Conservation (phyloP, 2,329 filamentous ascomycete species). For the Exophiala dermatitidis region DNA sequence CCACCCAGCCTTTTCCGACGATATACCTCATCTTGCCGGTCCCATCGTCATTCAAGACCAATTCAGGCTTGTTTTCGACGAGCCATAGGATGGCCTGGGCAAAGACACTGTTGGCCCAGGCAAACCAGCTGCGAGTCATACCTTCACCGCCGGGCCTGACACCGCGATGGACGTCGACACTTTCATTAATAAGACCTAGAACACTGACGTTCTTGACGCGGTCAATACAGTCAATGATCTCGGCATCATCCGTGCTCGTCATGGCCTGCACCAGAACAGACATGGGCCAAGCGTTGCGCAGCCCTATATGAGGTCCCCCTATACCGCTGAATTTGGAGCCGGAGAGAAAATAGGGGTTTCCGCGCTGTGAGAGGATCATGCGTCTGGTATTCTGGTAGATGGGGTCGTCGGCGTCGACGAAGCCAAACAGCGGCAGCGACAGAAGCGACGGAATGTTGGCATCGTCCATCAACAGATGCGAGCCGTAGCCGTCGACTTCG, state of each 20-base stretch:
- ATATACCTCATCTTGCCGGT: constrained; percentile 41
- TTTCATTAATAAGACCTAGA: constrained; percentile 84
- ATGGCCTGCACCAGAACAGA: constrained; percentile 84
- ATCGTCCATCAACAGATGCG: constrained; percentile 57
- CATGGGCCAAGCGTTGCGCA: constrained; percentile 96
- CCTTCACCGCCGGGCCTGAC: constrained; percentile 36
- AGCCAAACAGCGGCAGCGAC: constrained; percentile 49
- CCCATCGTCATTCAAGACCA: constrained; percentile 64
- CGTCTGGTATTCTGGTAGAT: constrained; percentile 83
- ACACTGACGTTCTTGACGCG: constrained; percentile 67
- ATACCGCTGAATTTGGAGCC: constrained; percentile 78
- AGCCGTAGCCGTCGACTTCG: constrained; percentile 60
- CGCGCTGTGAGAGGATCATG: constrained; percentile 65
- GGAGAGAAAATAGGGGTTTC: constrained; percentile 82
- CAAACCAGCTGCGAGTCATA: constrained; percentile 92
- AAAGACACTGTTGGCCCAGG: constrained; percentile 96
- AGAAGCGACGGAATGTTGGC: constrained; percentile 59
- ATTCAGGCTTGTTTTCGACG: constrained; percentile 76
- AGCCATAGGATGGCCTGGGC: constrained; percentile 86
- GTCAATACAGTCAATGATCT: constrained; percentile 67
- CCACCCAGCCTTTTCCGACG: constrained; percentile 22
- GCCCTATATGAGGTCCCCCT: constrained; percentile 71
- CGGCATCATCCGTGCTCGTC: constrained; percentile 65
- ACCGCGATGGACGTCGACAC: constrained; percentile 67
- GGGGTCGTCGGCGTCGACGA: constrained; percentile 51